phyloP scores from a whole-genome alignment of 495 filamentous ascomycete genomes.

The Talaromyces trachyspermus region DNA sequence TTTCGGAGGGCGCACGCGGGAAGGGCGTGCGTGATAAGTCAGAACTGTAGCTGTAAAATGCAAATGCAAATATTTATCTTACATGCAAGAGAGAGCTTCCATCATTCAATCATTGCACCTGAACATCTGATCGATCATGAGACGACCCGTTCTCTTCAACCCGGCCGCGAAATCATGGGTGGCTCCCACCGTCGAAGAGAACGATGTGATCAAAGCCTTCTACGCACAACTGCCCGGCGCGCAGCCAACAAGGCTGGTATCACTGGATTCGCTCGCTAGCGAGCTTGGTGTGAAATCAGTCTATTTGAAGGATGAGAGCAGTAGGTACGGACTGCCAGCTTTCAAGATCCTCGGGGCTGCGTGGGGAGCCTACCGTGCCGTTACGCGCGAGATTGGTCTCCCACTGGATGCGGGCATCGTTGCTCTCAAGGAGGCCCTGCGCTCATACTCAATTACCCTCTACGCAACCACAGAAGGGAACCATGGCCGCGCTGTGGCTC shows the following conservation, averaged over 20 bases:
- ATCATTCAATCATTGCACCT: neutral
- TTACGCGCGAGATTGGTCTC: constrained; percentile 35
- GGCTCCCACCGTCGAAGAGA: neutral
- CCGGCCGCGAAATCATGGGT: constrained; percentile 1
- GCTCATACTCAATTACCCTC: constrained; percentile 19
- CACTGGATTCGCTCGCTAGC: constrained; percentile 43
- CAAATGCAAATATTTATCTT: neutral
- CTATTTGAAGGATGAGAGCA: constrained; percentile 53
- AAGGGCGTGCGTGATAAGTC: neutral
- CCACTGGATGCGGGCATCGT: constrained; percentile 32
- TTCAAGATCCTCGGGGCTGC: constrained; percentile 75
- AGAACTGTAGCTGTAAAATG: neutral
- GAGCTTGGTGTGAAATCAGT: constrained; percentile 49
- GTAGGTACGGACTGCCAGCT: constrained; percentile 54
- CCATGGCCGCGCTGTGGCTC: constrained; percentile 61
- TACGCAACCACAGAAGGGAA: constrained; percentile 63
- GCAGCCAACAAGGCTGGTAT: constrained; percentile 39
- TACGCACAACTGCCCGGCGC: constrained; percentile 47
- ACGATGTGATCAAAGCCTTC: constrained; percentile 20
- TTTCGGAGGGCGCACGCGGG: neutral
- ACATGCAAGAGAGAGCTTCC: neutral
- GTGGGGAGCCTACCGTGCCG: constrained; percentile 57
- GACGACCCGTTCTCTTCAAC: neutral
- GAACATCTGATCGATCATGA: neutral
- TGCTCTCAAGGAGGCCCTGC: constrained; percentile 18